phyloP scores from a whole-genome alignment of 78 protist genomes.

The Creolimax fragrantissima region DNA sequence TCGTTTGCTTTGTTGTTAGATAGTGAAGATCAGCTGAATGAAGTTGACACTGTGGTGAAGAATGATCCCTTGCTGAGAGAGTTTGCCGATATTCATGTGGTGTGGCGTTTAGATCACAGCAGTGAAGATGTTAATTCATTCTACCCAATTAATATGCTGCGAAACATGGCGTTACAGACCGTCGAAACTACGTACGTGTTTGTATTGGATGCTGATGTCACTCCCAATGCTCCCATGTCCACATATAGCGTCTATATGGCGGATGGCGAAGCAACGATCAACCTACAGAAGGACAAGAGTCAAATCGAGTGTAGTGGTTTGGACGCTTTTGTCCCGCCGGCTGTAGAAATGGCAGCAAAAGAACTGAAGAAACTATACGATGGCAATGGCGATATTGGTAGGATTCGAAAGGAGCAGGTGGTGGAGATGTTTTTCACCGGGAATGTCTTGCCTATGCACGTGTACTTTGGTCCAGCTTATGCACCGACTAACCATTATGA shows the following conservation, averaged over 20 bases:
- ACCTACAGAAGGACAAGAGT: neutral
- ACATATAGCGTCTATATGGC: neutral
- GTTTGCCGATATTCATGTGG: slow-evolving; percentile 19
- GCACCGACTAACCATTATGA: slow-evolving; percentile 7
- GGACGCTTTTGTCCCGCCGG: slow-evolving; percentile 18
- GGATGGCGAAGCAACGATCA: neutral
- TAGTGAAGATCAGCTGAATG: neutral
- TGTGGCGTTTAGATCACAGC: slow-evolving; percentile 3
- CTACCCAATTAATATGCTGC: slow-evolving; percentile 18
- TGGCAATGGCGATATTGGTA: neutral
- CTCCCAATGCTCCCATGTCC: slow-evolving; percentile 7
- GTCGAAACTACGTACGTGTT: neutral
- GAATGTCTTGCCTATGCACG: slow-evolving; percentile 18
- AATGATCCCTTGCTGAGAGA: neutral
- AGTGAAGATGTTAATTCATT: neutral
- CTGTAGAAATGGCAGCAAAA: slow-evolving; percentile 12
- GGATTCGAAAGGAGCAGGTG: neutral
- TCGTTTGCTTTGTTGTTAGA: slow-evolving; percentile 14
- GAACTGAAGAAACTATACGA: neutral
- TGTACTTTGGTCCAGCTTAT: slow-evolving; percentile 23
- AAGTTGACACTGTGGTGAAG: neutral
- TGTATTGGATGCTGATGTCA: slow-evolving; percentile 26
- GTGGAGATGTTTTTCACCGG: neutral
- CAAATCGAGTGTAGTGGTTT: slow-evolving; percentile 7
- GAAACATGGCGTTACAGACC: slow-evolving; percentile 18